A percentile compares a stretch with the other conserved stretches of the same genome.
These are phyloP conservation scores for Albophoma yamanashiensis DNA, from an alignment of 2,329 filamentous ascomycete species.

Conservation along the genomic window DNA sequence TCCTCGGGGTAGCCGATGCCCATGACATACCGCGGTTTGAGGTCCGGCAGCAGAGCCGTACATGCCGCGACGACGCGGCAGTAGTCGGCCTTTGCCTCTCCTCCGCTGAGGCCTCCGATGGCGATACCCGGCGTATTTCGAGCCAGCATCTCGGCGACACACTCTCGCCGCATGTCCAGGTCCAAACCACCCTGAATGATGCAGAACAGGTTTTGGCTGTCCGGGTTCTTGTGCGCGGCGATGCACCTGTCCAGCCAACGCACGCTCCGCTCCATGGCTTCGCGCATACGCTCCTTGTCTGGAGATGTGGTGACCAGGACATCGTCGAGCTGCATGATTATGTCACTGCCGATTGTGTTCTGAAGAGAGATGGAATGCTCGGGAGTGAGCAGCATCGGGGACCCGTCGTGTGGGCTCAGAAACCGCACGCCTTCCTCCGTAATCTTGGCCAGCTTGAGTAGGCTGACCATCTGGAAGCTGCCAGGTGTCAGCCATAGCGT, in stretches of 20 bases:
- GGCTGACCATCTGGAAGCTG: slow-evolving; percentile 97
- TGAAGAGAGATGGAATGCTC: slow-evolving; percentile 95
- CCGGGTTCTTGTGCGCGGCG: slow-evolving; percentile 72
- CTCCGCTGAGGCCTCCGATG: slow-evolving; percentile 88
- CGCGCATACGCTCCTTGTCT: slow-evolving; percentile 75
- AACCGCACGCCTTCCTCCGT: slow-evolving; percentile 95
- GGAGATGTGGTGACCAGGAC: slow-evolving; percentile 94
- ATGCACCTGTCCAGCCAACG: slow-evolving; percentile 96
- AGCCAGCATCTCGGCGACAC: slow-evolving; percentile 77
- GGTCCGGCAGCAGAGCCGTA: slow-evolving; percentile 71
- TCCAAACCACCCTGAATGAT: slow-evolving; percentile 97
- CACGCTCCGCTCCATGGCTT: slow-evolving; percentile 90
- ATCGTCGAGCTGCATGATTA: slow-evolving; percentile 99
- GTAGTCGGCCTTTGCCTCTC: slow-evolving; percentile 88
- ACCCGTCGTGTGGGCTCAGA: slow-evolving; percentile 89
- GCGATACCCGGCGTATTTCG: slow-evolving; percentile 92
- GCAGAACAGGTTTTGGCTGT: slow-evolving; percentile 88
- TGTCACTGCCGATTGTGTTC: slow-evolving; percentile 95
- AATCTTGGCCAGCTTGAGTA: slow-evolving; percentile 84
- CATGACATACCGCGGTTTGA: slow-evolving; percentile 99
- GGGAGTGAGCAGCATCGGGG: slow-evolving; percentile 91
- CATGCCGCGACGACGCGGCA: slow-evolving; percentile 84
- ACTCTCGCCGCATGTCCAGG: slow-evolving; percentile 72
- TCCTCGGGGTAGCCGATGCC: slow-evolving; percentile 97
- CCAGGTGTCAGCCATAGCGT: background rate